A percentile compares a stretch with the other conserved stretches of the same genome.
Evolutionary conservation across 352 stramenopile species (phyloP).

Genomic region (Pythium sukuiense): DNA sequence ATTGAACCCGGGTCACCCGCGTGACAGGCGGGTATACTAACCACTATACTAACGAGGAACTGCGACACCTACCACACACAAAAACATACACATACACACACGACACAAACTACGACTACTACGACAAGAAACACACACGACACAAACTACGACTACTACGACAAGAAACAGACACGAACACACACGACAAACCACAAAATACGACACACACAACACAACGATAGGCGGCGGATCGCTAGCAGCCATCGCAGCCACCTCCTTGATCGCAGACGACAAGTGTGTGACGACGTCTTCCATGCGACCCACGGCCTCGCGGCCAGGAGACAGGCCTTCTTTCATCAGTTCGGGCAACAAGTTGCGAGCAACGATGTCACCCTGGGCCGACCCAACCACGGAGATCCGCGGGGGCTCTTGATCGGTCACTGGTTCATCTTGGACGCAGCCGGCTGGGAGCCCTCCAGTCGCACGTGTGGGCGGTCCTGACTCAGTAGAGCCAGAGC

Average conservation of each 20-base stretch:
- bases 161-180: too few relatives aligned
- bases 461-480: not conserved
- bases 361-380: not conserved
- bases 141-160: too few relatives aligned
- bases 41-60: slow-evolving; percentile 4
- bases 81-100: not conserved
- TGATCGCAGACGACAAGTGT: not conserved
- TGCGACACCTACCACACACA: not conserved
- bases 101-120: too few relatives aligned
- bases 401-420: slow-evolving; percentile 3
- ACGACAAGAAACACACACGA: not conserved
- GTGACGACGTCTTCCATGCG: not conserved
- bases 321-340: not conserved
- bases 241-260: not conserved
- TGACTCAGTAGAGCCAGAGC: slow-evolving; percentile 2
- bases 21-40: slow-evolving; percentile 9
- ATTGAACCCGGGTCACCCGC: slow-evolving; percentile 5
- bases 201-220: too few relatives aligned
- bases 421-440: not conserved
- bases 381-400: slow-evolving; percentile 4
- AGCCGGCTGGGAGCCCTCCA: not conserved
- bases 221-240: not conserved
- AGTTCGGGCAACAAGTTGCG: not conserved
- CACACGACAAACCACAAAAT: too few relatives aligned
- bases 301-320: not conserved